Conservation (phyloP, 1,139 yeast species). For the Groenewaldozyma sp. region DNA sequence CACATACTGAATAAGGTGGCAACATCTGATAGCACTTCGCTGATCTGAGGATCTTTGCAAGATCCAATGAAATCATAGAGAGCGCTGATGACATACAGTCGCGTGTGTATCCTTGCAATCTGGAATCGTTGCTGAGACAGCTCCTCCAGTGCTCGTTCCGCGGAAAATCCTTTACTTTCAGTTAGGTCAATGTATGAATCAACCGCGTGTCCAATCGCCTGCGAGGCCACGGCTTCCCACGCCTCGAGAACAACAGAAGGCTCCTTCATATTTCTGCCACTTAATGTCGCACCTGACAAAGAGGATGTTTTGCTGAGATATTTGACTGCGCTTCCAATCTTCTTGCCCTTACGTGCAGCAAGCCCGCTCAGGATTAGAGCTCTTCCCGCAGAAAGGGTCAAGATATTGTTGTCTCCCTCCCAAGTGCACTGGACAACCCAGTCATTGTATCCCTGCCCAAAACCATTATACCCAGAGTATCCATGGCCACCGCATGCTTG, state of each 20-base stretch:
- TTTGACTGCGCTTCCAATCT: slow-evolving; percentile 24
- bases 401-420: slow-evolving; percentile 93
- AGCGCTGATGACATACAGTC: slow-evolving; percentile 30
- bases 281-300: slow-evolving; percentile 19
- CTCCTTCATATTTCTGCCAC: slow-evolving; percentile 24
- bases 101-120: slow-evolving; percentile 37
- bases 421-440: slow-evolving; percentile 97
- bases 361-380: slow-evolving; percentile 31
- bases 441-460: slow-evolving; percentile 80
- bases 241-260: slow-evolving; percentile 29
- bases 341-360: slow-evolving; percentile 25
- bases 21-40: slow-evolving; percentile 38
- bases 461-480: slow-evolving; percentile 80
- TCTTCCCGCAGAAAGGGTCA: slow-evolving; percentile 72
- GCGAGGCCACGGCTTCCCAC: slow-evolving; percentile 35
- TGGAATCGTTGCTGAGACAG: slow-evolving; percentile 36
- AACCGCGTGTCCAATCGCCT: slow-evolving; percentile 31
- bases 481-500: slow-evolving; percentile 99
- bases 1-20: slow-evolving; percentile 58
- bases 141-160: slow-evolving; percentile 35
- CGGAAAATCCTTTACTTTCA: slow-evolving; percentile 21
- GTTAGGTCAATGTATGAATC: slow-evolving; percentile 17
- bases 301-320: slow-evolving; percentile 24
- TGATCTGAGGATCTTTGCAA: slow-evolving; percentile 20
- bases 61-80: slow-evolving; percentile 28